Conservation (phyloP, 1,284 basidiomycete species). For the Leccinum pachyderme region DNA sequence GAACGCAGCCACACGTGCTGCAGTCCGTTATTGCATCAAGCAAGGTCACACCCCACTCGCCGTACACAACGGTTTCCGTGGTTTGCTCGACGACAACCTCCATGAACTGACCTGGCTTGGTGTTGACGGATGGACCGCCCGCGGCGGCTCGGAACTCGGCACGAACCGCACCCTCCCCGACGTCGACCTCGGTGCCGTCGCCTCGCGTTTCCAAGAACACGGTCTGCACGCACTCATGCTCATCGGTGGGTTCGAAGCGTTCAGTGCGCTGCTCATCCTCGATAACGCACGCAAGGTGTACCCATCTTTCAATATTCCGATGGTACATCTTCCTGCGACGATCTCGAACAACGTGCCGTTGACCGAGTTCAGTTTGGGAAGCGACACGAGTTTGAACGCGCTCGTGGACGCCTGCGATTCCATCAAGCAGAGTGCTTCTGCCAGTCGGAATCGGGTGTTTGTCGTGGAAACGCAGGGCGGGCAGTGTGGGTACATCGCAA, state of each 20-base stretch:
- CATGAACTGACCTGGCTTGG: conserved; percentile 92
- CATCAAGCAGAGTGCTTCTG: conserved; percentile 96
- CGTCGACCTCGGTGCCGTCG: conserved; percentile 82
- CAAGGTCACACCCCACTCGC: conserved; percentile 91
- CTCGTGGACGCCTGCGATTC: conserved; percentile 98
- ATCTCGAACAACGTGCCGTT: conserved; percentile 98
- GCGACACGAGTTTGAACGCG: conserved; percentile 94
- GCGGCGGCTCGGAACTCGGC: conserved; percentile 97
- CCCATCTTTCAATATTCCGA: conserved; percentile 90
- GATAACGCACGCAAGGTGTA: conserved; percentile 82
- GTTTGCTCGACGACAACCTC: conserved; percentile 87
- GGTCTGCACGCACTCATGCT: conserved; percentile 81
- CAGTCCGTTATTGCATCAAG: conserved; percentile 89
- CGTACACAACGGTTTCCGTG: conserved; percentile 94
- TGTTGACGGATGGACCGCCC: conserved; percentile 94
- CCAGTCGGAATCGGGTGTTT: conserved; percentile 93
- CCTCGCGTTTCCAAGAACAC: conserved; percentile 88
- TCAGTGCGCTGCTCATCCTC: conserved; percentile 75
- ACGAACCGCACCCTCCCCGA: conserved; percentile 91
- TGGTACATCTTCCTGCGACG: conserved; percentile 92
- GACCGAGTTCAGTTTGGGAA: conserved; percentile 94
- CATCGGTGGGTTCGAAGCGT: conserved; percentile 96
- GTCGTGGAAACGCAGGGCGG: conserved; percentile 99
- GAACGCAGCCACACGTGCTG: conserved; percentile 96
- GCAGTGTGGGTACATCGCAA: conserved; percentile 93